These are phyloP conservation scores for Melocanna baccifera DNA, from an alignment of 176 grass and related monocot genomes.

Conservation along the genomic window DNA sequence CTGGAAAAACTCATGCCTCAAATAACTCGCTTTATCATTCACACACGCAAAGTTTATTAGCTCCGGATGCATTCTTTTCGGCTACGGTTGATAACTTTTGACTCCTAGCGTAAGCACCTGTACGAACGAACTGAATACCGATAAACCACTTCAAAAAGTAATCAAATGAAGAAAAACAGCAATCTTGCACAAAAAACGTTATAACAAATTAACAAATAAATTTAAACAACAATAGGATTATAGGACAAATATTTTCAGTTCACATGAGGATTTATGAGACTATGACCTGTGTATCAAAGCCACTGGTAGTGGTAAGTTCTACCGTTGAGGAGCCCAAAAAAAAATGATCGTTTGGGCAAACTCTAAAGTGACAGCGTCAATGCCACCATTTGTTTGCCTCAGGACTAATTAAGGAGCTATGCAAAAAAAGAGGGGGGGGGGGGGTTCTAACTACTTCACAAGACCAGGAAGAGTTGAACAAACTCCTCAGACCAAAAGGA, in stretches of 20 bases:
- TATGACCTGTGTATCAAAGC: constrained; percentile 21
- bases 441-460: constrained; percentile 33
- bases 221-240: neutral
- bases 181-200: neutral
- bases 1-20: neutral
- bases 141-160: too few species aligned
- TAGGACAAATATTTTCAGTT: constrained; percentile 21
- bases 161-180: neutral
- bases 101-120: too few species aligned
- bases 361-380: neutral
- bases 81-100: too few species aligned
- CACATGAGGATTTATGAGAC: constrained; percentile 17
- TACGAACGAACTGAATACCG: too few species aligned
- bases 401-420: constrained; percentile 17
- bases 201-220: constrained; percentile 1
- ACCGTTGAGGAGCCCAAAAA: constrained; percentile 6
- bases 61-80: too few species aligned
- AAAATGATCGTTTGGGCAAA: neutral
- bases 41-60: neutral
- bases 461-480: constrained; percentile 9
- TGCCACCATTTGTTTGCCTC: constrained; percentile 18
- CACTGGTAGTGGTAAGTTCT: constrained; percentile 2
- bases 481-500: constrained; percentile 27
- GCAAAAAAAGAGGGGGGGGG: neutral
- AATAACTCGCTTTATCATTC: neutral